Conservation (phyloP, 306 rosid genomes). For the Trifolium repens region DNA sequence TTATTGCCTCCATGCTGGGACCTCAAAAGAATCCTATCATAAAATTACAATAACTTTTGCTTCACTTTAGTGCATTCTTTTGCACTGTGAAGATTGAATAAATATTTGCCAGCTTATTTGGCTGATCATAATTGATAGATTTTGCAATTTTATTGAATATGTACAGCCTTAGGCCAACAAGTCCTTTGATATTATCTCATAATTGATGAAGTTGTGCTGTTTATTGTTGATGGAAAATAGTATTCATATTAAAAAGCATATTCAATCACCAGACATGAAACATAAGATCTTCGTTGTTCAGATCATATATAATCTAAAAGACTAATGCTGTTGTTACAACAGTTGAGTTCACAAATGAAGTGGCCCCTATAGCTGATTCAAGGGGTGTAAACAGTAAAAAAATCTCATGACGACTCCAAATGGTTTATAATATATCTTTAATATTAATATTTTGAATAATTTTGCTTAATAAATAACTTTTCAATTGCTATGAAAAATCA, state of each 20-base stretch:
- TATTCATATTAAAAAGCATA: slow-evolving; percentile 5
- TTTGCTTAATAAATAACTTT: too few relatives aligned
- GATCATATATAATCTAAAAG: background rate
- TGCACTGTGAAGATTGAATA: slow-evolving; percentile 47
- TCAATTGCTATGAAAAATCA: too few relatives aligned
- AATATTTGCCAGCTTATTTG: slow-evolving; percentile 39
- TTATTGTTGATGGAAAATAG: slow-evolving; percentile 25
- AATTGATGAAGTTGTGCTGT: slow-evolving; percentile 30
- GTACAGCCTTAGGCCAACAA: background rate
- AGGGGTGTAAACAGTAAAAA: too few relatives aligned
- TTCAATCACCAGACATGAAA: slow-evolving; percentile 12
- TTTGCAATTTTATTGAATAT: slow-evolving; percentile 29
- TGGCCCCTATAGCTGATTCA: background rate
- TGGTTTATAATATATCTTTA: too few relatives aligned
- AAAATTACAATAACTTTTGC: slow-evolving; percentile 40
- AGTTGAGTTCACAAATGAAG: slow-evolving; percentile 10
- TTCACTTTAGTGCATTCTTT: slow-evolving; percentile 52
- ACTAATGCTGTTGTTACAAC: background rate
- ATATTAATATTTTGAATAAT: too few relatives aligned
- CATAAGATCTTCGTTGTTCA: slow-evolving; percentile 3
- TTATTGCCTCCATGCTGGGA: slow-evolving; percentile 62
- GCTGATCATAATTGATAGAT: slow-evolving; percentile 17
- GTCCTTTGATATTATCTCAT: slow-evolving; percentile 4
- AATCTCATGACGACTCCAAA: too few relatives aligned
- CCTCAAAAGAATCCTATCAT: slow-evolving; percentile 57